Evolutionary conservation across 2,329 filamentous ascomycete genomes (phyloP), one percentile per base, ranked within the genome.

Genomic region (Chaetomium strumarium): DNA sequence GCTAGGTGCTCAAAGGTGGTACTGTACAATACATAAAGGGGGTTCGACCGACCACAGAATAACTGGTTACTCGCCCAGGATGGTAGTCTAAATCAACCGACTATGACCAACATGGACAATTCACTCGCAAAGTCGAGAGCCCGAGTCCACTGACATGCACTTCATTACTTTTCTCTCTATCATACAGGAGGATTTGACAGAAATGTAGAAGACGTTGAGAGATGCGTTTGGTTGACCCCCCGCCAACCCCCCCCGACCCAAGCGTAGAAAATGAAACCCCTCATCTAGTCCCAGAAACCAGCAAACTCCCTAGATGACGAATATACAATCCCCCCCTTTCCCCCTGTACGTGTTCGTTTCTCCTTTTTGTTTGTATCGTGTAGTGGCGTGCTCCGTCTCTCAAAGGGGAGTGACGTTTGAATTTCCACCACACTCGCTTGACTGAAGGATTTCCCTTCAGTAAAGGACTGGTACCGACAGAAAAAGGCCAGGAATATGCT

Each of bases 281-380:
- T 47, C 46, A 43, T 49, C 29, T 39, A 31, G 29, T 8, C 11
- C 52, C 52, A 33, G 29, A 33, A 50, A 38, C 34, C 52, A 31
- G 43, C 33, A 40, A 54, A 54, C 52, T 46, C 52, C 51, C 20
- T 31, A 50, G 47, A 50, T 43, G 34, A 49, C 50, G 38, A 49
- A 50, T 43, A 54, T 50, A 44, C 44, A 54, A 54, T 44, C 43
- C 47, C 33, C 12, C 34, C 37, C 9, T 37, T 31, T 17, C 19
- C 34, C 17, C 10, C 4, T 39, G 34, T 30, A 13, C 24, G 29
- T 24, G 13, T 19, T 39, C 9, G 5, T 33, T 38, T 16, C n/a
- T 30, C 12, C 19, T 12, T 31, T n/a, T 46, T 13, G 24, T 39
- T 47, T 20, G 11, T 14, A 5, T 14, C 34, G 6, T 37, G 11